Evolutionary conservation across 2,329 filamentous ascomycete species (phyloP), one percentile per base, ranked within the genome.

Genomic region (Trichoderma lentiforme): DNA sequence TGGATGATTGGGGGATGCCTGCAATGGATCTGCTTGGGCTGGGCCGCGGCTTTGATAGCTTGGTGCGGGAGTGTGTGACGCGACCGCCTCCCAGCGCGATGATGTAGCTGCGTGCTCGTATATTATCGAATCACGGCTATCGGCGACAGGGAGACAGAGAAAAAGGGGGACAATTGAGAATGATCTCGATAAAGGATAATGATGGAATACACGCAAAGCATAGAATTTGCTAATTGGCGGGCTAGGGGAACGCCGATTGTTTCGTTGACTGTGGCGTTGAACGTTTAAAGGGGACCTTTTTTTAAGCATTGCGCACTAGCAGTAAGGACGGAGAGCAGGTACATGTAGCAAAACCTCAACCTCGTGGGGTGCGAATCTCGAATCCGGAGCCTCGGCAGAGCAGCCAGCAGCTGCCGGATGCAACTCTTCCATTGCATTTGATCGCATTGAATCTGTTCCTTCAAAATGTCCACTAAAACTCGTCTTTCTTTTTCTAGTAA

Each of bases 311-410:
- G n/a, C 28, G 9, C 47, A 43, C 47, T 28, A 24, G 21, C 26
- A 28, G 39, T 18, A 51, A 21, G 47, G 57, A 21, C 47, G 21
- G n/a, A 14, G 47, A 53, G 47, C 21, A 24, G 30, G 57, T 60
- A 60, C 57, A 34, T 34, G 57, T 34, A 53, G 47, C 47, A 21
- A 53, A 53, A 24, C 47, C 47, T 53, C 47, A 53, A 53, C 47
- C 47, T 53, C 47, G n/a, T 53, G n/a, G 47, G 47, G 47, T 24
- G 47, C 6, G 47, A 15, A 30, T 30, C 32, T 53, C 26, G n/a
- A 11, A 53, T 51, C 67, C 26, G 57, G 67, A 62, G 65, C 67
- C 67, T 70, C 67, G 67, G 67, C 28, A 70, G 56, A 62, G 39
- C 28, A 36, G 5, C 28, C 28, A 34, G 9, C 28, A 62, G 56